Base-by-base conservation (phyloP, 2,329 filamentous ascomycete genomes). In the Fusarium floridanum region DNA sequence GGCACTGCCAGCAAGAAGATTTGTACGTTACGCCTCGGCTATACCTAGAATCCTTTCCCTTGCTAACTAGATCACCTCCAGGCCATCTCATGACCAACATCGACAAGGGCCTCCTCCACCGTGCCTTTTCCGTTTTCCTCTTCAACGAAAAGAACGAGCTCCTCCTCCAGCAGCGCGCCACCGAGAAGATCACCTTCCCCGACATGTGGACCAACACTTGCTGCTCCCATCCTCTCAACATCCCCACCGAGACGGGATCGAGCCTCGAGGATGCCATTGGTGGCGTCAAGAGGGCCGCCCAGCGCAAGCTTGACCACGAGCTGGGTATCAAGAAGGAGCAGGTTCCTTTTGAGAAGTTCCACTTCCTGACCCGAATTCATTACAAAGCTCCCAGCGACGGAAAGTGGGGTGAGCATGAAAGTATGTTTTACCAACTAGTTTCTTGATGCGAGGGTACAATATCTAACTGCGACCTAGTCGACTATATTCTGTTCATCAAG, bases 161-260 rank as follows among this genome's bases (percentile, higher is more conserved):
- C 70, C 93, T 99, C 53, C 91, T 99, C 61, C 97, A 99, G 86
- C 97, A 98, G 87, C 94, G 97, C 77, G 97, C 97, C 32, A 87
- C 92, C 45, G 96, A 98, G 87, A 99, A 99, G 88, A 99, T 99
- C 82, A 99, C 97, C 8, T 99, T 99, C 86, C 96, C 97, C 59
- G 95, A 98, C 82, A 95, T 98, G 93, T 99, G 97, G 97, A 99
- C 97, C 74, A 99, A 99, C 86, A 99, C 97, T 36, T 99, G 97
- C 89, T 99, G 97, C 88, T 99, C 97, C 43, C 97, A 99, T 84
- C 97, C 97, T 6, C 89, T 99, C 71, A 94, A 94, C 65, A 93
- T 98, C 76, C 94, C 97, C 10, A 93, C 93, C 75, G 97, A 99
- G 90, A 97, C 95, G 29, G 97, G 97, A 73, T 90, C 91, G 36